Conservation (phyloP, 2,329 filamentous ascomycete species). For the Aspergillus carbonarius region DNA sequence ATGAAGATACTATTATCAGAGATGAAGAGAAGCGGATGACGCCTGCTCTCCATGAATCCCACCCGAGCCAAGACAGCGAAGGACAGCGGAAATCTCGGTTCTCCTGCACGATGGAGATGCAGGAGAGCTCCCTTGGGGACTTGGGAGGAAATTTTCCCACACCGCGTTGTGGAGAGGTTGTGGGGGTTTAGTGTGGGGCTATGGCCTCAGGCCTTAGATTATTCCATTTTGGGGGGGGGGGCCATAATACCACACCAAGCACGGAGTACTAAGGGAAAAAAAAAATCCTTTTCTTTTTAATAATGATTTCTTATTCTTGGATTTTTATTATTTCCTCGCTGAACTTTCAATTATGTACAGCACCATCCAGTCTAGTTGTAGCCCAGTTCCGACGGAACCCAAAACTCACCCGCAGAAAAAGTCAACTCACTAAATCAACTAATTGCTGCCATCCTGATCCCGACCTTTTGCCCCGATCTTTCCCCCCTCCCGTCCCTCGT, state of each 20-base stretch:
- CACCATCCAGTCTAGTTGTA: background rate
- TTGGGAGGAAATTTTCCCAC: background rate
- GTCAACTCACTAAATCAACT: background rate
- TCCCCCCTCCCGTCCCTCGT: background rate
- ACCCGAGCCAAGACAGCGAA: background rate
- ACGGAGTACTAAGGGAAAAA: background rate
- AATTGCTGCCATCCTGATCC: slow-evolving; percentile 7
- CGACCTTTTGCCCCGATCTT: slow-evolving; percentile 19
- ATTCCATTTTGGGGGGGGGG: background rate
- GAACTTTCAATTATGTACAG: no score
- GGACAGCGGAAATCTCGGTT: background rate
- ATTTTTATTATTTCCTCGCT: background rate
- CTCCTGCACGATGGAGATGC: background rate
- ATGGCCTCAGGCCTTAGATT: background rate
- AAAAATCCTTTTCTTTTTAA: background rate
- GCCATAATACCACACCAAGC: background rate
- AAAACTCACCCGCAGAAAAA: background rate
- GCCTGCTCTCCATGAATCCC: background rate
- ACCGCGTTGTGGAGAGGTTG: background rate
- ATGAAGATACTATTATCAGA: background rate
- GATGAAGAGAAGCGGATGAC: background rate
- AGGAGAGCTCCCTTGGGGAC: background rate
- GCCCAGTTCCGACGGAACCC: background rate
- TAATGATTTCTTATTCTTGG: background rate
- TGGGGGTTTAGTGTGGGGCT: slow-evolving; percentile 8